Conservation (phyloP, 1,284 basidiomycete species). For the Abortiporus biennis region DNA sequence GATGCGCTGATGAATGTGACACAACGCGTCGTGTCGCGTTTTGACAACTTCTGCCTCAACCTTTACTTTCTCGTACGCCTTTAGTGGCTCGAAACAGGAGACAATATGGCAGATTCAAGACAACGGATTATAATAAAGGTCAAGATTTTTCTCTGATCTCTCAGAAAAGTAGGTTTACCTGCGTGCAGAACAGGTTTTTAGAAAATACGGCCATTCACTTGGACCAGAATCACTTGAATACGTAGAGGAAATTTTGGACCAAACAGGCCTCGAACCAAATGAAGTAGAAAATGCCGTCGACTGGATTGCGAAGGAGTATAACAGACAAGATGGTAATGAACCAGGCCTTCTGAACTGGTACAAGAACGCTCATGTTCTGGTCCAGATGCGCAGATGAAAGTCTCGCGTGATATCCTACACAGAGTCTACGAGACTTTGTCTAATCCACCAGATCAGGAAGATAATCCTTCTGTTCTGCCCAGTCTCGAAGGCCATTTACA, state of each 20-base stretch:
- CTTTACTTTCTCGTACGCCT: no score
- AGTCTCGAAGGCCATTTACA: slow-evolving; percentile 83
- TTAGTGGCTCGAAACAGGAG: no score
- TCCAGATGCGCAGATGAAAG: slow-evolving; percentile 75
- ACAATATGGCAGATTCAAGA: slow-evolving; percentile 35
- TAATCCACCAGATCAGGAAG: no score
- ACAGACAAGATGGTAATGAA: slow-evolving; percentile 80
- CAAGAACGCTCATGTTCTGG: background rate
- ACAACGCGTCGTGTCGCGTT: no score
- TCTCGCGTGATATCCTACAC: slow-evolving; percentile 65
- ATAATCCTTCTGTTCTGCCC: no score
- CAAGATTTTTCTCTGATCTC: no score
- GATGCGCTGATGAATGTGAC: no score
- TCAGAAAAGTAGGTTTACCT: slow-evolving; percentile 5
- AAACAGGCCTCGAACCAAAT: slow-evolving; percentile 62
- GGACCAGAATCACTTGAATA: slow-evolving; percentile 69
- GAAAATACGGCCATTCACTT: slow-evolving; percentile 79
- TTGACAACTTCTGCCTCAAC: no score
- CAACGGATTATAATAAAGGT: slow-evolving; percentile 67
- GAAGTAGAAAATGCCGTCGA: slow-evolving; percentile 80
- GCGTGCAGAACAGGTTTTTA: slow-evolving; percentile 74
- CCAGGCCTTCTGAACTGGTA: background rate
- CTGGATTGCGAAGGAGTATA: slow-evolving; percentile 83
- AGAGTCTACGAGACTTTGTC: slow-evolving; percentile 79
- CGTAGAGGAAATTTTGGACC: slow-evolving; percentile 61